phyloP scores from a whole-genome alignment of 2,329 filamentous ascomycete genomes.

The Paracamarosporium sp. region DNA sequence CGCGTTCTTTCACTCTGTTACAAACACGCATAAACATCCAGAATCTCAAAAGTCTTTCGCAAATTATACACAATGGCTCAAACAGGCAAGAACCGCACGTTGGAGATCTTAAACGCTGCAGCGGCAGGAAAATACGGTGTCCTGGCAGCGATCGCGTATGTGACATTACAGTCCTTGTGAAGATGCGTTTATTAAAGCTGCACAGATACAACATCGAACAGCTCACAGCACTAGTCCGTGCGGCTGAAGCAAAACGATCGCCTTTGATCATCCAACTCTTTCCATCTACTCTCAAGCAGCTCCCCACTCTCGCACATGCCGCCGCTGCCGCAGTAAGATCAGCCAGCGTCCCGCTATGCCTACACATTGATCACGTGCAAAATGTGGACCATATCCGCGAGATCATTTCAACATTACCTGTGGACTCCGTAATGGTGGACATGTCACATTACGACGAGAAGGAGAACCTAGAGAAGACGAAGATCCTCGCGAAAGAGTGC shows the following conservation, averaged over 20 bases:
- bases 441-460: slow-evolving; percentile 77
- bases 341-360: slow-evolving; percentile 50
- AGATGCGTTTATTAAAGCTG: slow-evolving; percentile 1
- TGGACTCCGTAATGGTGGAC: slow-evolving; percentile 79
- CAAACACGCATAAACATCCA: background rate
- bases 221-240: slow-evolving; percentile 41
- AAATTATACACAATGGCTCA: slow-evolving; percentile 16
- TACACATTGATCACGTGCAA: slow-evolving; percentile 58
- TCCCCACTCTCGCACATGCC: slow-evolving; percentile 56
- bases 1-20: background rate
- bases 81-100: slow-evolving; percentile 33
- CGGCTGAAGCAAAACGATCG: slow-evolving; percentile 42
- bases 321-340: slow-evolving; percentile 50
- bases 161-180: background rate
- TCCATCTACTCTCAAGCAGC: slow-evolving; percentile 71
- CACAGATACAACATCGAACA: slow-evolving; percentile 45
- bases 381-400: slow-evolving; percentile 51
- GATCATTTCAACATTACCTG: slow-evolving; percentile 58
- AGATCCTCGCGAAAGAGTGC: slow-evolving; percentile 66
- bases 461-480: slow-evolving; percentile 70
- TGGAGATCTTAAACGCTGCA: slow-evolving; percentile 63
- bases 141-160: slow-evolving; percentile 53
- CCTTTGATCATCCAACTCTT: slow-evolving; percentile 47
- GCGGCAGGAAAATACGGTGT: slow-evolving; percentile 64
- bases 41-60: background rate